Evolutionary conservation across 169 alveolate species (phyloP).

Genomic region (Plasmodium inui): DNA sequence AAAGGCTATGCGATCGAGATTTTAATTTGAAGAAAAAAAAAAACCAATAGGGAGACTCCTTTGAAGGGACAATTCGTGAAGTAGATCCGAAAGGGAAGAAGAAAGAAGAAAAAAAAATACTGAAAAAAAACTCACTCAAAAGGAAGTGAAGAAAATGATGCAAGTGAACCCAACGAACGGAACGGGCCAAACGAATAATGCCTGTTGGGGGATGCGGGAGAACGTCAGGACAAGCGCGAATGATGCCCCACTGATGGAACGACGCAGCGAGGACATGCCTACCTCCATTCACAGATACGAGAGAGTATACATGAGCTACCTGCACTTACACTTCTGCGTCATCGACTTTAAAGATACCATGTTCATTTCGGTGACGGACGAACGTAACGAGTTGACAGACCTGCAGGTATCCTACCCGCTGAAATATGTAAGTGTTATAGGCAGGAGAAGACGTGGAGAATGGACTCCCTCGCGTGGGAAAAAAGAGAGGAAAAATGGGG

Average conservation of each 20-base stretch:
- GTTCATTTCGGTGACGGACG: conserved; percentile 63
- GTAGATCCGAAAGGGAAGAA: background rate
- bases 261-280: background rate
- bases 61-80: background rate
- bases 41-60: background rate
- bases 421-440: conserved; percentile 28
- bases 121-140: background rate
- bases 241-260: background rate
- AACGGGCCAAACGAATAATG: background rate
- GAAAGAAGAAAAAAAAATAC: background rate
- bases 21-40: background rate
- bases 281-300: conserved; percentile 28
- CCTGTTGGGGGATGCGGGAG: background rate
- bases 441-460: background rate
- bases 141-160: no score
- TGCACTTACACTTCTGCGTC: conserved; percentile 21
- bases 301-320: conserved; percentile 57
- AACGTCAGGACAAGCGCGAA: background rate
- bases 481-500: background rate
- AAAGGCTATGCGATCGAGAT: background rate
- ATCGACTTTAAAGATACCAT: conserved; percentile 53
- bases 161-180: background rate
- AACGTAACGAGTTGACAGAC: conserved; percentile 34
- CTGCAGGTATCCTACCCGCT: conserved; percentile 64
- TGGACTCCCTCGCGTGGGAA: background rate